A percentile compares a stretch with the other conserved stretches of the same genome.
Evolutionary conservation across 306 rosid genomes (phyloP).

Genomic region (Neltuma alba): DNA sequence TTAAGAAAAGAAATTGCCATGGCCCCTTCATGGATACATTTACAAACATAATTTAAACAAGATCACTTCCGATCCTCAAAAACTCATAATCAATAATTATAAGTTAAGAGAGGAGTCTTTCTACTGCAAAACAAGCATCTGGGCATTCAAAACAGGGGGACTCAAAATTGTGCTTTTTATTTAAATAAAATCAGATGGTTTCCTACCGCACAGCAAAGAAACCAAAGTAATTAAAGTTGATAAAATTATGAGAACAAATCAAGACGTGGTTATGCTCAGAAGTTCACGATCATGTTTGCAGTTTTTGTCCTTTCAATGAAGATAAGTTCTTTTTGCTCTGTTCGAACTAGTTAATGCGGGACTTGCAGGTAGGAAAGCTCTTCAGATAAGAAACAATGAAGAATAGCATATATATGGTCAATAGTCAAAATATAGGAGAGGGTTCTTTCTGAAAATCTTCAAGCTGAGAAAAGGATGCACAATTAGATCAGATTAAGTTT

Average conservation of each 20-base stretch:
- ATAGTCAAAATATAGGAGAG: not conserved
- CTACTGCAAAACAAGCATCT: not conserved
- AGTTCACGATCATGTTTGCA: constrained; percentile 15
- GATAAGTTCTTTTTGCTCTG: not conserved
- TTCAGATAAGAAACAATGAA: not conserved
- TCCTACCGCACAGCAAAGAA: not conserved
- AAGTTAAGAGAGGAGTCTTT: not conserved
- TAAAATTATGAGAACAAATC: constrained; percentile 6
- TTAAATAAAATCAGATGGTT: not conserved
- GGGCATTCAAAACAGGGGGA: not conserved
- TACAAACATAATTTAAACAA: not conserved
- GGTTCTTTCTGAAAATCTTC: not conserved
- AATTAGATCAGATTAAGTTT: not conserved
- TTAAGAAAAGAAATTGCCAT: not conserved
- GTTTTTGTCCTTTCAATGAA: not conserved
- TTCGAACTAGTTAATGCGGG: not conserved
- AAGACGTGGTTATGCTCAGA: not conserved
- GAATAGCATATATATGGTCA: not conserved
- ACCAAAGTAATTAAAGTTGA: not conserved
- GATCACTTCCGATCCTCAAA: not conserved
- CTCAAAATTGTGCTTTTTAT: not conserved
- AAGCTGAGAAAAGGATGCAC: not conserved
- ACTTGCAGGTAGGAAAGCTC: not conserved
- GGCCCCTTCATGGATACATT: not conserved
- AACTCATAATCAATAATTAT: not conserved